These are phyloP conservation scores for Xylaria scruposa DNA, from an alignment of 495 filamentous ascomycete species.

Conservation along the genomic window DNA sequence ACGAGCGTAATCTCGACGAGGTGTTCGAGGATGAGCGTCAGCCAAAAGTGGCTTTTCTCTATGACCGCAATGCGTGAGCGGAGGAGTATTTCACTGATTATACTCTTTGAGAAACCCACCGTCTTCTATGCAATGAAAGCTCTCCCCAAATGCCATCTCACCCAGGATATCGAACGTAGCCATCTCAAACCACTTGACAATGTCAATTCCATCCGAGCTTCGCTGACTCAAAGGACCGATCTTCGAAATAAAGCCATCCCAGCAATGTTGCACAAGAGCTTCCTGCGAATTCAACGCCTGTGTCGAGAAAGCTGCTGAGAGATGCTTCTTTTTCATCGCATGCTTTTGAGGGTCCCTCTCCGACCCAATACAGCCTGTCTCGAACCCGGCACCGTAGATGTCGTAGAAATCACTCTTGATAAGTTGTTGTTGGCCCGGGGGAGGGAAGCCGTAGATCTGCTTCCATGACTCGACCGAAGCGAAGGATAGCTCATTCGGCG, in stretches of 20 bases:
- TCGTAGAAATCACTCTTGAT: constrained; percentile 42
- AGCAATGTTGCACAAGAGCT: not conserved
- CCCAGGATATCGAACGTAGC: constrained; percentile 41
- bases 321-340: not conserved
- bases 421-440: constrained; percentile 33
- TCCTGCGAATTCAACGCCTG: constrained; percentile 2
- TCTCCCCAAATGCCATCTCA: constrained; percentile 47
- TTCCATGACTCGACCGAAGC: constrained; percentile 46
- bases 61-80: constrained; percentile 18
- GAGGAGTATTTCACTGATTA: not conserved
- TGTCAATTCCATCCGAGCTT: constrained; percentile 15
- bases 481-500: constrained; percentile 54
- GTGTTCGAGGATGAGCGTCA: not conserved
- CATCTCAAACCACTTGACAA: constrained; percentile 37
- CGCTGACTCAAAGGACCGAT: not conserved
- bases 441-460: constrained; percentile 48
- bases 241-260: not conserved
- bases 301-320: constrained; percentile 9
- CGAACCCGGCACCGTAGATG: constrained; percentile 38
- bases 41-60: not conserved
- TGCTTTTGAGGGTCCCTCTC: constrained; percentile 35
- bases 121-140: constrained; percentile 32
- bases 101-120: not conserved
- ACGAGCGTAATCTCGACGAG: not conserved
- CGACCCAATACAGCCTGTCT: constrained; percentile 35